Percentiles rank a stretch among this genome's conserved stretches.
phyloP scores from a whole-genome alignment of 805 yeast genomes.

The Huiozyma naganishii region DNA sequence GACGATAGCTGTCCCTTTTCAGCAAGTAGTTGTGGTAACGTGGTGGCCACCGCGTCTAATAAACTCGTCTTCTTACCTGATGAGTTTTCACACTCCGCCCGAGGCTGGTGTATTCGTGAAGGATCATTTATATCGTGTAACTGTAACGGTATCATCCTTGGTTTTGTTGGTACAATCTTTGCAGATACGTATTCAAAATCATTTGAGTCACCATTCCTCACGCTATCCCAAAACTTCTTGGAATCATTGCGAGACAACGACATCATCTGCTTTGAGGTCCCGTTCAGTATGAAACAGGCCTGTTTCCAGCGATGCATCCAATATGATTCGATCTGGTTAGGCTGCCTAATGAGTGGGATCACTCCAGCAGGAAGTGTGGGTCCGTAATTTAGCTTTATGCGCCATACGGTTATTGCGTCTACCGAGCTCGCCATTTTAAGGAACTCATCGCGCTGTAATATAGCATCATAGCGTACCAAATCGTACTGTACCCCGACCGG shows the following conservation, averaged over 20 bases:
- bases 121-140: constrained; percentile 27
- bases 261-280: constrained; percentile 77
- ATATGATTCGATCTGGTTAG: constrained; percentile 28
- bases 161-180: constrained; percentile 11
- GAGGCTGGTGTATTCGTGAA: constrained; percentile 21
- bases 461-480: background rate
- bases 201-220: constrained; percentile 22
- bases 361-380: background rate
- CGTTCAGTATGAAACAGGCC: constrained; percentile 62
- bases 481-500: constrained; percentile 68
- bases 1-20: constrained; percentile 27
- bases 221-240: constrained; percentile 43
- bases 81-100: too few relatives aligned
- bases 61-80: constrained; percentile 18
- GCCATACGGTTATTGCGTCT: constrained; percentile 33
- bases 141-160: constrained; percentile 10
- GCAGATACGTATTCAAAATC: constrained; percentile 14
- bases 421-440: background rate
- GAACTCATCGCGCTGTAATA: background rate
- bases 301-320: constrained; percentile 81
- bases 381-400: constrained; percentile 32
- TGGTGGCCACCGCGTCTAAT: constrained; percentile 31
- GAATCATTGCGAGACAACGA: constrained; percentile 55
- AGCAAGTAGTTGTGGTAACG: constrained; percentile 37
- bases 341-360: constrained; percentile 32